phyloP scores from a whole-genome alignment of 169 alveolate genomes.

The Eimeria praecox region DNA sequence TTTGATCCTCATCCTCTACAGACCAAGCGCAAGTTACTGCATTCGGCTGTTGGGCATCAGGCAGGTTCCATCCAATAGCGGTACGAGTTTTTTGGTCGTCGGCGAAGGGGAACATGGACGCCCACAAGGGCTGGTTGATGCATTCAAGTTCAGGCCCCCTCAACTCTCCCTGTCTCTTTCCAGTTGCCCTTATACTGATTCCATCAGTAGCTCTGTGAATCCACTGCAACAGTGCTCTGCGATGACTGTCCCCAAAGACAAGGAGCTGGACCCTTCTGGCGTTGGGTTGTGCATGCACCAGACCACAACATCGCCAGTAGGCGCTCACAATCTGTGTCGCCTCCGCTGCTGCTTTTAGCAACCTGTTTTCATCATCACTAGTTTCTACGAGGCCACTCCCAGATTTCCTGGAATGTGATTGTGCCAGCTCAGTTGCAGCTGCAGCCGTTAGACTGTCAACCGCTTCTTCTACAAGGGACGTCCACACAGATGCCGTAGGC shows the following conservation, averaged over 20 bases:
- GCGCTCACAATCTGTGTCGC: constrained; percentile 59
- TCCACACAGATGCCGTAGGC: constrained; percentile 32
- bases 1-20: background rate
- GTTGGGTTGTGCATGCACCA: constrained; percentile 36
- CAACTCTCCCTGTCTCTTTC: constrained; percentile 54
- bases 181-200: constrained; percentile 1
- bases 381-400: background rate
- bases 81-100: background rate
- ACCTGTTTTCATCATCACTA: background rate
- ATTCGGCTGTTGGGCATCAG: background rate
- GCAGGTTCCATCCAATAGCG: background rate
- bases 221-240: constrained; percentile 71
- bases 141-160: constrained; percentile 43
- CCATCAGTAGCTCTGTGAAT: constrained; percentile 57
- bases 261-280: constrained; percentile 42
- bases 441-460: constrained; percentile 29
- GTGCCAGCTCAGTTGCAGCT: constrained; percentile 21
- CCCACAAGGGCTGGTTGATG: constrained; percentile 66
- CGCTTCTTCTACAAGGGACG: constrained; percentile 45
- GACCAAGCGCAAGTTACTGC: background rate
- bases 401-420: background rate
- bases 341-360: constrained; percentile 23
- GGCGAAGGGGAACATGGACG: constrained; percentile 67
- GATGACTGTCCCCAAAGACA: constrained; percentile 57
- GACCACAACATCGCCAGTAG: constrained; percentile 49